Base-by-base conservation (phyloP, 176 grass and related monocot genomes). In the Thalia dealbata region DNA sequence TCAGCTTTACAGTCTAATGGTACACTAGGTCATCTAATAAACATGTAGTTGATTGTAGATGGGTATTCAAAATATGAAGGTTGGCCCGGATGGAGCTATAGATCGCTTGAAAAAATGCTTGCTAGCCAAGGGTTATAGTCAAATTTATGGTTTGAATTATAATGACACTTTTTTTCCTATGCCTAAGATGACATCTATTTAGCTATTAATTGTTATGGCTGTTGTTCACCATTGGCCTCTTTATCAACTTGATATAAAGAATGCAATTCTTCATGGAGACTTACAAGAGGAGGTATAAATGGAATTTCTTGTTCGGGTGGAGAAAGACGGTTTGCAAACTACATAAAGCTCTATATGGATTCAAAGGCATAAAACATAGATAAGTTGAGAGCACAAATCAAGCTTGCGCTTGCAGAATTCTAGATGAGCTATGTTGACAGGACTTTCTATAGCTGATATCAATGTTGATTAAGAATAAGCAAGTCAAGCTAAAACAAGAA, bases 181-280 rank as follows among this genome's bases (percentile, higher is more conserved):
- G 3, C 43, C 69, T 14, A 71, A 52, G 26, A 45, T 71, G 16
- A 14, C 41, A 14, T 71, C 16, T 50, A 19, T 73, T 73, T 42
- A 26, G 3, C 8, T 73, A 1, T 73, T 52, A 0, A 15, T 73
- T 16, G 3, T 50, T 19, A 10, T 73, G 23, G 70, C 25, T 5
- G 70, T 21, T 26, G 56, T 50, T 0, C 15, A 19, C 10, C 0
- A 21, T 6, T 73, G 50, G 48, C n/a, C 43, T 43, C 23, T 72
- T 13, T 23, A 72, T 25, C 42, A 71, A 27, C 19, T 71, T 6
- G 5, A 71, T 13, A 71, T 71, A 12, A 71, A 71, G 42, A 72
- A 72, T 72, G 70, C 46, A 10, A 54, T 72, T 52, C 48, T 72
- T 8, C 70, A 72, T 72, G 70, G 70, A 28, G 70, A 72, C 21